A percentile compares a stretch with the other conserved stretches of the same genome.
These are phyloP conservation scores for Phytopythium vexans DNA, from an alignment of 352 stramenopile genomes.

Conservation along the genomic window DNA sequence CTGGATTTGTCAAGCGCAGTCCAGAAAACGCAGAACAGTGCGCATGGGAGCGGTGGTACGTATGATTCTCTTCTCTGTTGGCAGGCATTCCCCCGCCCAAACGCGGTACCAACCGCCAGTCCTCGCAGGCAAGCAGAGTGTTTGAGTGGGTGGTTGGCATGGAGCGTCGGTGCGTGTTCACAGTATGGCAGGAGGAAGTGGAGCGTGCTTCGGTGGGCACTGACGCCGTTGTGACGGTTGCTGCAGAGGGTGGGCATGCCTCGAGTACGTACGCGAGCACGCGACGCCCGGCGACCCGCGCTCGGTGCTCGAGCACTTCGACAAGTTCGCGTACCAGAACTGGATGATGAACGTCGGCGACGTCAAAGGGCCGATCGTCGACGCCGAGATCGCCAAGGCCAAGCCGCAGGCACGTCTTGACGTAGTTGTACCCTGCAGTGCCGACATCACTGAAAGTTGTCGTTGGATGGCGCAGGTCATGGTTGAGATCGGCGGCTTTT, in stretches of 20 bases:
- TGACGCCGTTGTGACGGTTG: not conserved
- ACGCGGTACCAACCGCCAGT: no score
- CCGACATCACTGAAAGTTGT: no score
- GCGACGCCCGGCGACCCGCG: conserved; percentile 18
- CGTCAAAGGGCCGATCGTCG: conserved; percentile 28
- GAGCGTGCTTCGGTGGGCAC: no score
- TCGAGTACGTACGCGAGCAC: conserved; percentile 22
- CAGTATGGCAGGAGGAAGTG: no score
- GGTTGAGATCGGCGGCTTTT: conserved; percentile 41
- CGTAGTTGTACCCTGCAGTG: not conserved
- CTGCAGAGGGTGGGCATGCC: conserved; percentile 18
- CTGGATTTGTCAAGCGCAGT: no score
- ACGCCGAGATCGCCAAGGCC: conserved; percentile 21
- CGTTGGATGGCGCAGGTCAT: conserved; percentile 17
- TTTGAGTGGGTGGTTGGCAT: no score
- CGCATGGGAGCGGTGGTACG: no score
- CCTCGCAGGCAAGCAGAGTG: no score
- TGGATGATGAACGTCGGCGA: conserved; percentile 41
- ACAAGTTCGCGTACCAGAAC: conserved; percentile 23
- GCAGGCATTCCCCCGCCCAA: no score
- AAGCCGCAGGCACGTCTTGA: conserved; percentile 8
- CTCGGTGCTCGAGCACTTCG: conserved; percentile 28
- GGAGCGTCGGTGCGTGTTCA: no score
- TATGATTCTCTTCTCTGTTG: no score
- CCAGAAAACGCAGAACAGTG: no score